Base-by-base conservation (phyloP, 345 rosid species). In the Firmiana major region DNA sequence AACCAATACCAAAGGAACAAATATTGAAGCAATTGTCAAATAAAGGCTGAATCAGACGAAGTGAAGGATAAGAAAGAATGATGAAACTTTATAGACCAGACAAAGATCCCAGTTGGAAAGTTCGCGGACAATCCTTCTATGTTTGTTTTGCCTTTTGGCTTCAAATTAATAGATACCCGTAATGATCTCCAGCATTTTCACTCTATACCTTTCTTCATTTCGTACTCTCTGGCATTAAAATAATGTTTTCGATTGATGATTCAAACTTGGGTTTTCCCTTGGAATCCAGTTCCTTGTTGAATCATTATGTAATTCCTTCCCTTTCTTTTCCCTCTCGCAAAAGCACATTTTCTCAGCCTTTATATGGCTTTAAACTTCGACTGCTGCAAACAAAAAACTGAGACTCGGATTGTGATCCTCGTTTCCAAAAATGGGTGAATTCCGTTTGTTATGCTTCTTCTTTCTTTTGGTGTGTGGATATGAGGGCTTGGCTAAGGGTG, bases 231-330 rank as follows among this genome's bases (percentile, higher is more conserved):
- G 22, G 9, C 15, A 16, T 15, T 69, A 26, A 24, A 22, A 22
- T 42, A 67, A 21, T 48, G n/a, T 48, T 46, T 45, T 17, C 10
- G 0, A 48, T 48, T 46, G 42, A 7, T 24, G 58, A 49, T 49
- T 48, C 9, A 36, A 38, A 24, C 2, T 55, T 72, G 38, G 59
- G 42, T 51, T 19, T 57, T 26, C 24, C 54, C 45, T 78, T 77
- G 76, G 92, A 85, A 88, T 86, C 91, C 63, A 57, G 83, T 86
- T 87, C 86, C 74, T 88, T 87, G 63, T 73, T 54, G 71, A 82
- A 71, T 60, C 73, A 78, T 78, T 55, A 65, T 63, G 45, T 49
- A 67, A 88, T 84, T 74, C 91, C 83, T 80, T 79, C 76, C 87
- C 81, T 85, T 87, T 71, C 60, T 81, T 77, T 82, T 79, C 76